Evolutionary conservation across 176 grass and related monocot genomes (phyloP), one percentile per base, ranked within the genome.

Genomic region (Eremochloa ophiuroides): DNA sequence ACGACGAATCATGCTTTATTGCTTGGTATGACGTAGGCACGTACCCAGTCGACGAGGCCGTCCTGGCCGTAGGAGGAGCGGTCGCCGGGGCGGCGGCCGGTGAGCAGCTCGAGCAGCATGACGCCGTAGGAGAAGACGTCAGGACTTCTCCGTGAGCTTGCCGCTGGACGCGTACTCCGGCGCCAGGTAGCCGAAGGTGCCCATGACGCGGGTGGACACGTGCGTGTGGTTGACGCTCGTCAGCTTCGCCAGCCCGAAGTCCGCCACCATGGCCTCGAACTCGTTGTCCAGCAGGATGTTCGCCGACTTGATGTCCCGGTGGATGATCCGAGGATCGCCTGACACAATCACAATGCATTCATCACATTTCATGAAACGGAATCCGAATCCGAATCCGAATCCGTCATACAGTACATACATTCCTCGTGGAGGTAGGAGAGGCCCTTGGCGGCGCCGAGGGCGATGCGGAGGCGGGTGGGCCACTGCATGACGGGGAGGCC

Each of bases 291-390:
- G 74, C 23, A 97, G 79, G 63, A 97, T 97, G 65, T 97, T 97
- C 11, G 88, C 80, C 9, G 91, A 93, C 73, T 97, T 97, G 63
- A 97, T 97, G 79, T 97, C 94, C 0, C 91, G 94, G 74, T 97
- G 94, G 22, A 97, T 93, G 77, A 97, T 93, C 62, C 65, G 44
- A 2, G 90, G 90, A 41, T 92, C 66, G 13, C 85, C 89, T 91
- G 34, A 35, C 5, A 5, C 34, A 35, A n/a, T n/a, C n/a, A n/a
- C n/a, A 4, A 35, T 35, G 34, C 34, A 35, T 35, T 35, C 34
- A 35, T 35, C 34, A 35, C 34, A 35, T 35, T 35, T 35, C 34
- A 35, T 35, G 4, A 35, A 35, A 35, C 34, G 34, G 34, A 35
- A 3, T 35, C 34, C 5, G 34, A 34, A 35, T 35, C 34, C n/a